A percentile compares a stretch with the other conserved stretches of the same genome.
These are phyloP conservation scores for Lactarius akahatsu DNA, from an alignment of 768 basidiomycete species.

Conservation along the genomic window DNA sequence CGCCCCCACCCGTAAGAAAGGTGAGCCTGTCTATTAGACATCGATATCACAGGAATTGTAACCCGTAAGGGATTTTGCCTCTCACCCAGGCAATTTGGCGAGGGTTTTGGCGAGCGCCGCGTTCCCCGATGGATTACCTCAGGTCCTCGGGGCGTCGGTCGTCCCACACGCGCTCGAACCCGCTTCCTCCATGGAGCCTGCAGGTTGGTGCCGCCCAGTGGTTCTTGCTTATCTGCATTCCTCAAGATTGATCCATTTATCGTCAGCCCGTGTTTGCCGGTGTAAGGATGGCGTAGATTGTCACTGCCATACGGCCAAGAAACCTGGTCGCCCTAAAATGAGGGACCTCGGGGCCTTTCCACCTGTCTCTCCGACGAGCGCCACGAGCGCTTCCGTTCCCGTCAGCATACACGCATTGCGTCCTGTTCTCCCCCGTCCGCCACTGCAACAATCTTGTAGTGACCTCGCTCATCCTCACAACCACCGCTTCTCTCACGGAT, in stretches of 20 bases:
- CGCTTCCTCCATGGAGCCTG: constrained; percentile 60
- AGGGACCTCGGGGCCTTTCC: constrained; percentile 11
- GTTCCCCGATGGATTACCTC: constrained; percentile 77
- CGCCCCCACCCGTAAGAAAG: constrained; percentile 49
- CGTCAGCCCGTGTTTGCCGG: constrained; percentile 41
- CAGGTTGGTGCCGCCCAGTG: constrained; percentile 32
- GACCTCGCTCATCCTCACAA: constrained; percentile 42
- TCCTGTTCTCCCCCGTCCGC: constrained; percentile 67
- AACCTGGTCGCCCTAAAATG: constrained; percentile 8
- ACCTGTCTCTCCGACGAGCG: constrained; percentile 26
- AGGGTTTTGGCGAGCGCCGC: constrained; percentile 69
- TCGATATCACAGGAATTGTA: constrained; percentile 27
- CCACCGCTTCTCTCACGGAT: constrained; percentile 41
- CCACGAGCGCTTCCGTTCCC: constrained; percentile 18
- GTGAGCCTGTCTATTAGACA: constrained; percentile 44
- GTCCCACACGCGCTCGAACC: constrained; percentile 48
- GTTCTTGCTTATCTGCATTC: neutral
- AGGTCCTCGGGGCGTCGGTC: constrained; percentile 65
- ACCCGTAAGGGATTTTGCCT: constrained; percentile 31
- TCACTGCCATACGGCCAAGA: constrained; percentile 23
- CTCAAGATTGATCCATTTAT: neutral
- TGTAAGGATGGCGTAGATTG: constrained; percentile 18
- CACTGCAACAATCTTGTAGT: constrained; percentile 37
- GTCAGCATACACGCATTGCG: constrained; percentile 42
- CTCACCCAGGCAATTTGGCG: constrained; percentile 49